These are phyloP conservation scores for Lepraria neglecta DNA, from an alignment of 495 filamentous ascomycete species.

Conservation along the genomic window DNA sequence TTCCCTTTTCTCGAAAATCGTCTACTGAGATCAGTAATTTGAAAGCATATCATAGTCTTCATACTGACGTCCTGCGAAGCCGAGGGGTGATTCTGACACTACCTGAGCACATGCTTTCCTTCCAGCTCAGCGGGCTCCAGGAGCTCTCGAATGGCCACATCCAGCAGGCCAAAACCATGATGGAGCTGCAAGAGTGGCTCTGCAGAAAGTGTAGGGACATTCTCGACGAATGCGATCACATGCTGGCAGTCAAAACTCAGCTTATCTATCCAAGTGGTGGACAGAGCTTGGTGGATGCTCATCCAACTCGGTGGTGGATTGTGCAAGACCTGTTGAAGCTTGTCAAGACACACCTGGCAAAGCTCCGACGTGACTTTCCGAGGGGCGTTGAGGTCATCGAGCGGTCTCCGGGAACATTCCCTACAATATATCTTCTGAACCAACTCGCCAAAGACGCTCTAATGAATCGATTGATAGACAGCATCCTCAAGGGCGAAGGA, in stretches of 20 bases:
- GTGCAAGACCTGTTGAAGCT: conserved; percentile 51
- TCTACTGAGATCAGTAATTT: conserved; percentile 30
- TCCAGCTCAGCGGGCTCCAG: conserved; percentile 60
- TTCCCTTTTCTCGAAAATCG: conserved; percentile 56
- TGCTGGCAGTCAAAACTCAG: conserved; percentile 53
- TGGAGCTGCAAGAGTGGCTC: conserved; percentile 41
- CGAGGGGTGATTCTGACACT: conserved; percentile 54
- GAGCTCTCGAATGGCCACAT: conserved; percentile 29
- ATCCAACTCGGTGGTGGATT: conserved; percentile 53
- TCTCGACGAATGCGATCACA: conserved; percentile 63
- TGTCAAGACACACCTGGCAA: conserved; percentile 31
- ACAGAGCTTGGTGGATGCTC: conserved; percentile 49
- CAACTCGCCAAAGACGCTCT: conserved; percentile 32
- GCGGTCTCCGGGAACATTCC: conserved; percentile 34
- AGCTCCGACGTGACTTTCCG: conserved; percentile 27
- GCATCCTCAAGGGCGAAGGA: conserved; percentile 17
- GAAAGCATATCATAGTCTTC: conserved; percentile 33
- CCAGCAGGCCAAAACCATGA: conserved; percentile 33
- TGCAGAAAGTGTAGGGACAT: conserved; percentile 44
- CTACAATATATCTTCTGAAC: conserved; percentile 41
- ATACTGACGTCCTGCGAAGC: conserved; percentile 40
- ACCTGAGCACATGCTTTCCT: conserved; percentile 66
- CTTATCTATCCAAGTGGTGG: conserved; percentile 63
- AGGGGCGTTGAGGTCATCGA: conserved; percentile 37
- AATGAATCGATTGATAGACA: conserved; percentile 21